Conservation (phyloP, 345 rosid species). For the Populus euphratica region DNA sequence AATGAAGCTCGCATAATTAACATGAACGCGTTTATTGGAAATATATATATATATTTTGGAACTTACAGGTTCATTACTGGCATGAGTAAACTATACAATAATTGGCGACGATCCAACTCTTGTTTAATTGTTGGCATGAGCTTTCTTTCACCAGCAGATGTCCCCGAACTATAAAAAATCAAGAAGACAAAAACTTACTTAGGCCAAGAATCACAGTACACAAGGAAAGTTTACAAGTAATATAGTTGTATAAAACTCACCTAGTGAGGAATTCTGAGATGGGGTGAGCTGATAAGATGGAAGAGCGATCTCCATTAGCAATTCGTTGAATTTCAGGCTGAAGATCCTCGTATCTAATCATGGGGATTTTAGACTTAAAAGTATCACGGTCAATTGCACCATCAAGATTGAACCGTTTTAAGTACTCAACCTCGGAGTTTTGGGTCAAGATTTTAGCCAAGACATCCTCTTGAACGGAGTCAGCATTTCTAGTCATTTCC, state of each 20-base stretch:
- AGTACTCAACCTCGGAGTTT: constrained; percentile 62
- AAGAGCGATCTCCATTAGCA: constrained; percentile 68
- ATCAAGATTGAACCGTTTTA: constrained; percentile 42
- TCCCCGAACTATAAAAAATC: constrained; percentile 64
- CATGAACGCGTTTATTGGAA: background rate
- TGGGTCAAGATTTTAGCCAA: constrained; percentile 51
- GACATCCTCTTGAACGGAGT: constrained; percentile 53
- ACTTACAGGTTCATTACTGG: constrained; percentile 99
- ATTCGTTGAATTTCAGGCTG: constrained; percentile 70
- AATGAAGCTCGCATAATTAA: background rate
- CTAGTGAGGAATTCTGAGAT: constrained; percentile 79
- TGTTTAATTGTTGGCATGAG: constrained; percentile 91
- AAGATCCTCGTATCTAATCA: constrained; percentile 66
- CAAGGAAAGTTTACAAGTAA: background rate
- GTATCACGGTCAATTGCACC: constrained; percentile 53
- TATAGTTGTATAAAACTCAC: constrained; percentile 15
- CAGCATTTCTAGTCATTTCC: constrained; percentile 51
- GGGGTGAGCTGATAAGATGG: constrained; percentile 66
- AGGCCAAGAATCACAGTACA: background rate
- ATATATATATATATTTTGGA: background rate
- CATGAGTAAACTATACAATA: constrained; percentile 85
- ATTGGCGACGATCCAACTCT: constrained; percentile 92
- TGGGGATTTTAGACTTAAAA: constrained; percentile 55
- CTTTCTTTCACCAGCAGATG: constrained; percentile 98
- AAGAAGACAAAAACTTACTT: background rate